A percentile compares a stretch with the other conserved stretches of the same genome.
These are phyloP conservation scores for Globisporangium lucens DNA, from an alignment of 352 stramenopile genomes.

Conservation along the genomic window DNA sequence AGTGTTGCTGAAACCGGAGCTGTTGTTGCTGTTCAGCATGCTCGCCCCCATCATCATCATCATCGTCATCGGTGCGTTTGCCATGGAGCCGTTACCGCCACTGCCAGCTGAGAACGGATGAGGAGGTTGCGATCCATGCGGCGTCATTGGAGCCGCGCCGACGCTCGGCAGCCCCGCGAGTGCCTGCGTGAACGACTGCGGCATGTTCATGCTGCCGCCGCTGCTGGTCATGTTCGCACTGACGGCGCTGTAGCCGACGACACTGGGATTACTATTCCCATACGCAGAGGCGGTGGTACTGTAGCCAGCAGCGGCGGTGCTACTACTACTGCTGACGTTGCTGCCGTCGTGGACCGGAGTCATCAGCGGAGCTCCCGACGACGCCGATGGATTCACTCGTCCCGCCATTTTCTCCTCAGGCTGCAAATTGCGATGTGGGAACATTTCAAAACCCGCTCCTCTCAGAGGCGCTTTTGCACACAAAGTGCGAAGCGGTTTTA, in stretches of 20 bases:
- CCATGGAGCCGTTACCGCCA: background rate
- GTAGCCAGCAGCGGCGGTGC: background rate
- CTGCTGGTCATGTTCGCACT: too few relatives aligned
- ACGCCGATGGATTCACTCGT: constrained; percentile 7
- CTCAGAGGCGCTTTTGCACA: too few relatives aligned
- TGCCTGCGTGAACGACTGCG: constrained; percentile 15
- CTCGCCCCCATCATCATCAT: constrained; percentile 4
- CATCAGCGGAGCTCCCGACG: background rate
- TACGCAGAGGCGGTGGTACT: background rate
- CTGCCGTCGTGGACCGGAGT: background rate
- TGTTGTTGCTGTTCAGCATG: background rate
- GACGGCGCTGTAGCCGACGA: background rate
- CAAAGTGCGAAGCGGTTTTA: too few relatives aligned
- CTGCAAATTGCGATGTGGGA: background rate
- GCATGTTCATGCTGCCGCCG: background rate
- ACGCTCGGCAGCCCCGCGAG: constrained; percentile 3
- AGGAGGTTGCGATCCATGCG: background rate
- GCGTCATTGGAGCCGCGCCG: background rate
- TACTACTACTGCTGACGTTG: background rate
- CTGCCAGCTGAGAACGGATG: background rate
- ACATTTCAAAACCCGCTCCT: constrained; percentile 11
- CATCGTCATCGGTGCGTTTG: background rate
- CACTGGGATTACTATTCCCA: background rate
- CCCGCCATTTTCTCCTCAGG: constrained; percentile 3
- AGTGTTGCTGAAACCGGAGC: background rate